Evolutionary conservation across 768 basidiomycete genomes (phyloP), one percentile per base, ranked within the genome.

Genomic region (Suillus subalutaceus): DNA sequence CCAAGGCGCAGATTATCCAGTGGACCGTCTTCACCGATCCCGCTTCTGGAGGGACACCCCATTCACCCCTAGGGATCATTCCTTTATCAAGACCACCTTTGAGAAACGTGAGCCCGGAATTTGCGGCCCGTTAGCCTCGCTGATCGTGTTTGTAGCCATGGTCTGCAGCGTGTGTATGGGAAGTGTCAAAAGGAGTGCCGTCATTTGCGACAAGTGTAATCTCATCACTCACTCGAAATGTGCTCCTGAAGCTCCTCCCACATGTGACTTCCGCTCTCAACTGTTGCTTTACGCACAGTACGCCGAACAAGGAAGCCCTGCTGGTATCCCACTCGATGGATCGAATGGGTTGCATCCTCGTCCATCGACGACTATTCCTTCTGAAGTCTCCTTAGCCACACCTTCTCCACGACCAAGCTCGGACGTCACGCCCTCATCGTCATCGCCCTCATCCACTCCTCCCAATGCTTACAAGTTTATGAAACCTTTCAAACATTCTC

Each of bases 11-110:
- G 80, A 38, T 72, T 79, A 30, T 81, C 84, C 26, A 73, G 80
- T 62, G 78, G 75, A 56, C 80, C 74, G 20, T 23, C 66, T 35
- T 66, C 79, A 59, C 74, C 77, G 10, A 40, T 65, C 58, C 38
- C 67, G 62, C 62, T 78, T 46, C 56, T 71, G 53, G 70, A 75
- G 79, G 79, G 50, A 79, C 72, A 57, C 80, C 15, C 65, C 72
- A 38, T 85, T 90, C 68, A 85, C 87, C 5, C 85, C 89, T 23
- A 85, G 87, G 57, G 85, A 90, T 44, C 96, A 97, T 72, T 84
- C 86, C 15, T 96, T 97, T 75, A 91, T 97, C 38, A 96, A 93
- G 81, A 96, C 94, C 4, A 91, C 91, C 10, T 97, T 98, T 77
- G 89, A 90, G 72, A 96, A 96, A 82, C 88, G 96, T 97, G 74